A percentile compares a stretch with the other conserved stretches of the same genome.
These are phyloP conservation scores for Ceratopteris richardii DNA, from an alignment of 75 land plant species.

Conservation along the genomic window DNA sequence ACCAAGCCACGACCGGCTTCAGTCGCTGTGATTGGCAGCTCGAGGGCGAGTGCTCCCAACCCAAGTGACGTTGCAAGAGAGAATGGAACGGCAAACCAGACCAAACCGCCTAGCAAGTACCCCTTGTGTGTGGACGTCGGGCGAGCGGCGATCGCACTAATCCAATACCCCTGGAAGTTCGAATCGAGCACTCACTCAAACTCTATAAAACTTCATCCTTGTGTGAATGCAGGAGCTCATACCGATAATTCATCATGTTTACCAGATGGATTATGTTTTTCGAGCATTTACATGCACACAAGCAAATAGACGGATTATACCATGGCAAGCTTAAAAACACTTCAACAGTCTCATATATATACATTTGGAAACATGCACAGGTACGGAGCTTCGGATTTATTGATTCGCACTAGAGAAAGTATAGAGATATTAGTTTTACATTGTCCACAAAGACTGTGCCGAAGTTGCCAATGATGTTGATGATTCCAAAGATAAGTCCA, in stretches of 20 bases:
- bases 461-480: constrained; percentile 91
- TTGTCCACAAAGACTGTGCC: constrained; percentile 97
- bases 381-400: not conserved
- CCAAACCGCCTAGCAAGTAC: constrained; percentile 84
- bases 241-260: no score
- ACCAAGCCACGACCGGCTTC: constrained; percentile 87
- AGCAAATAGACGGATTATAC: not conserved
- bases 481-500: constrained; percentile 88
- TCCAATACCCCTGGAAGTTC: constrained; percentile 75
- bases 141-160: constrained; percentile 82
- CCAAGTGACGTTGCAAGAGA: constrained; percentile 94
- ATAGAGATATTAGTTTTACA: constrained; percentile 32
- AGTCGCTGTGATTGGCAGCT: constrained; percentile 75
- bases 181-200: no score
- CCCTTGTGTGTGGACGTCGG: constrained; percentile 96
- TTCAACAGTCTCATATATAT: not conserved
- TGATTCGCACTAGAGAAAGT: not conserved
- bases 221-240: no score
- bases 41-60: constrained; percentile 87
- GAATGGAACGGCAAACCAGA: constrained; percentile 98
- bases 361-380: not conserved
- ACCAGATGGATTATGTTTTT: no score
- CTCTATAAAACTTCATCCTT: not conserved
- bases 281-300: not conserved
- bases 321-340: no score